Evolutionary conservation across 148 eudicot genomes (phyloP), one percentile per base, ranked within the genome.

Genomic region (Selenicereus undatus): DNA sequence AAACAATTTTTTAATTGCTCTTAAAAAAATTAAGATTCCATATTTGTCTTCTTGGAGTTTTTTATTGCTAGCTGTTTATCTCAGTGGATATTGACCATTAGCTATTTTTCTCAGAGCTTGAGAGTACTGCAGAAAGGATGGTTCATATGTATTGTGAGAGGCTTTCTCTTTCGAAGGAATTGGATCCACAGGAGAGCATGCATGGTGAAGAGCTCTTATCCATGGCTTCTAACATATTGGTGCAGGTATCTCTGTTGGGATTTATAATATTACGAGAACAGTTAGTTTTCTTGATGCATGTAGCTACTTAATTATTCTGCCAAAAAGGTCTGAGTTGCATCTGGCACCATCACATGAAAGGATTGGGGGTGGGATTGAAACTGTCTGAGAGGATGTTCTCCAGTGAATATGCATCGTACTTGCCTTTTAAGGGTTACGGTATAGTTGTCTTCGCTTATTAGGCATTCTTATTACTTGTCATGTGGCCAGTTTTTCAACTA

Each of bases 151-250:
- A 85, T 80, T 89, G 90, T 80, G 83, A 86, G 87, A 93, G 87
- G 85, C 93, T 95, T 82, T 86, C 89, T 22, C 93, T 95, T 84
- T 95, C 98, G 51, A 95, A 90, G 87, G 91, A 95, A 58, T 88
- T 95, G 88, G 98, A 95, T 89, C 89, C 87, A 60, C 97, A 93
- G 87, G 98, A 95, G 89, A 90, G 87, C 82, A 91, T 91, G 97
- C 87, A 90, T 81, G 98, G 98, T 56, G 98, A 95, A 91, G 98
- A 95, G 82, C 96, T 95, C 74, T 83, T 95, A 60, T 85, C 90
- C 56, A 82, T 91, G 91, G 90, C 90, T 74, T 91, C 92, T 71
- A 90, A 83, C 87, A 79, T 93, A 74, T 86, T 95, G 86, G 94
- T 92, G 84, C 97, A 92, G 97, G 98, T 95, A 84, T 81, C 42